phyloP scores from a whole-genome alignment of 441 rosid genomes.

The Croton laevigatus region DNA sequence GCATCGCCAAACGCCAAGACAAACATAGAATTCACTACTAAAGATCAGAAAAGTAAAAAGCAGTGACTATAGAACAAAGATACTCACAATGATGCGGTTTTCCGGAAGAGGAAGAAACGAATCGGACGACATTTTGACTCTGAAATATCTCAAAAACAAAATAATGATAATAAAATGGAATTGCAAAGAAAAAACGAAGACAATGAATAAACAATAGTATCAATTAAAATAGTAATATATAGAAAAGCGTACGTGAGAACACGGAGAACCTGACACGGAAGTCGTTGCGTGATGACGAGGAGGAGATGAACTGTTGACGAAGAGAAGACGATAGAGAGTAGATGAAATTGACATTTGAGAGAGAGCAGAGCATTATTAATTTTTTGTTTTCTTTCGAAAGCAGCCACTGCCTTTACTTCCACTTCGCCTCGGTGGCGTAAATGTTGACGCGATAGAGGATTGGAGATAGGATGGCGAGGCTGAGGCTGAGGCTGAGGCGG shows the following conservation, averaged over 20 bases:
- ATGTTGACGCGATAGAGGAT: background rate
- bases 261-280: conserved; percentile 9
- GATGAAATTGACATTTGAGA: background rate
- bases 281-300: background rate
- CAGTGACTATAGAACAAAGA: conserved; percentile 7
- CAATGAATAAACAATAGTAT: background rate
- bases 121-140: conserved; percentile 48
- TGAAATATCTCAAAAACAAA: conserved; percentile 14
- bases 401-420: too few species aligned
- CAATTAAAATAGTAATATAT: background rate
- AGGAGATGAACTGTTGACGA: background rate
- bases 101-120: conserved; percentile 31
- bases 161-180: background rate
- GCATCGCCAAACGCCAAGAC: background rate
- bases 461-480: background rate
- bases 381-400: background rate
- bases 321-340: background rate
- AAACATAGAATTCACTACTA: background rate
- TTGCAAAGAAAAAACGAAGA: background rate
- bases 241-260: conserved; percentile 5
- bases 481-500: background rate
- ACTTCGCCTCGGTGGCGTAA: background rate
- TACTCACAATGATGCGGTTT: conserved; percentile 42
- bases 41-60: background rate
- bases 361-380: background rate